Evolutionary conservation across 768 basidiomycete genomes (phyloP).

Genomic region (Termitomyces sp.): DNA sequence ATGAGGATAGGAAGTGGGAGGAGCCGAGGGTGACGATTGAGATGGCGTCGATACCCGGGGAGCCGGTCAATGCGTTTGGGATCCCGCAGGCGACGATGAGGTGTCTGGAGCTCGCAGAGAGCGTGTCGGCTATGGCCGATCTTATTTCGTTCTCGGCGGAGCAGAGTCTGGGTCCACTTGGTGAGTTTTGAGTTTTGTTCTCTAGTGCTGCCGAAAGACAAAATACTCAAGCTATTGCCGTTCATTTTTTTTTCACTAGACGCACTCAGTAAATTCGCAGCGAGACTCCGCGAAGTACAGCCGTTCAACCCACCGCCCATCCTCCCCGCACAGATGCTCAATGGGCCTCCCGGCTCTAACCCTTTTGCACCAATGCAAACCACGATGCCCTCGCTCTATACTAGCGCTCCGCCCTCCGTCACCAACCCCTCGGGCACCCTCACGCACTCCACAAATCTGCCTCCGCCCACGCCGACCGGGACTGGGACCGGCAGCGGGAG

Average conservation of each 20-base stretch:
- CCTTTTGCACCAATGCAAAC: conserved; percentile 14
- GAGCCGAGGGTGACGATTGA: conserved; percentile 60
- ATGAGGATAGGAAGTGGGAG: conserved; percentile 58
- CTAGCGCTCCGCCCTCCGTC: conserved; percentile 40
- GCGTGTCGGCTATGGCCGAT: conserved; percentile 75
- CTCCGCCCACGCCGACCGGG: conserved; percentile 11
- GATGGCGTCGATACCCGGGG: conserved; percentile 64
- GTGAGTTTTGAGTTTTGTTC: too few relatives aligned
- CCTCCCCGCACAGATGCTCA: conserved; percentile 5
- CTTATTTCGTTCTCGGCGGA: conserved; percentile 63
- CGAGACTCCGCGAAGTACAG: conserved; percentile 32
- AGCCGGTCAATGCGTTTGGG: conserved; percentile 85
- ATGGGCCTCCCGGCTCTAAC: background rate
- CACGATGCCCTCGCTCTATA: conserved; percentile 32
- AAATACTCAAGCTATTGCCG: background rate
- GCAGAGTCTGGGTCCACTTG: conserved; percentile 52
- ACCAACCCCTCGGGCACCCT: conserved; percentile 33
- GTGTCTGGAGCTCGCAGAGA: conserved; percentile 83
- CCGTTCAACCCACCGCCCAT: conserved; percentile 14
- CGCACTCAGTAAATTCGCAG: conserved; percentile 34
- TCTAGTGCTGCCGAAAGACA: conserved; percentile 7
- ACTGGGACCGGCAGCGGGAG: conserved; percentile 12
- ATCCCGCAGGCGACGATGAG: conserved; percentile 88
- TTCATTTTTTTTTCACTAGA: conserved; percentile 24
- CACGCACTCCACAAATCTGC: background rate